Conservation (phyloP, 805 yeast genomes). For the Candida nitratophila region DNA sequence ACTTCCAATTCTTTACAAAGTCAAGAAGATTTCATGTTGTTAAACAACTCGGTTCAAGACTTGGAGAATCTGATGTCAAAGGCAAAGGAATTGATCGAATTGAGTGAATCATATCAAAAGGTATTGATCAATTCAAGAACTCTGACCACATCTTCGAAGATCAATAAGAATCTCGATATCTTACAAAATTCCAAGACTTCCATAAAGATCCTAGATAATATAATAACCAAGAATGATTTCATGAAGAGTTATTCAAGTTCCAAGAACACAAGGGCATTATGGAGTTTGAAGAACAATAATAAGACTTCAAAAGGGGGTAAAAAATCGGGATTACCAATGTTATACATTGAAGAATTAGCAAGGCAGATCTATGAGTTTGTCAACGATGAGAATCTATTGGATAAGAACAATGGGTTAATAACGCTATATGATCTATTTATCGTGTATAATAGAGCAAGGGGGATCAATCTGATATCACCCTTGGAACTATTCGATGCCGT, state of each 20-base stretch:
- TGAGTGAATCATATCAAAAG: slow-evolving; percentile 40
- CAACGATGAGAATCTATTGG: slow-evolving; percentile 33
- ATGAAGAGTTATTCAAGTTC: slow-evolving; percentile 14
- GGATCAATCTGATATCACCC: slow-evolving; percentile 64
- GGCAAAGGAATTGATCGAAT: slow-evolving; percentile 61
- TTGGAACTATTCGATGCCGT: slow-evolving; percentile 59
- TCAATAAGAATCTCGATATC: slow-evolving; percentile 18
- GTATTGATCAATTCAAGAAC: slow-evolving; percentile 11
- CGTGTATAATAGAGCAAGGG: slow-evolving; percentile 56
- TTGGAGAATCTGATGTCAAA: slow-evolving; percentile 69
- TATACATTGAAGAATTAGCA: slow-evolving; percentile 56
- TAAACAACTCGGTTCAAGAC: slow-evolving; percentile 68
- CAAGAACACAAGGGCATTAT: slow-evolving; percentile 14
- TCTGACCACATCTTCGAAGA: neutral
- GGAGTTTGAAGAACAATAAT: neutral
- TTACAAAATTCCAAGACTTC: slow-evolving; percentile 23
- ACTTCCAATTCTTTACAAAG: slow-evolving; percentile 46
- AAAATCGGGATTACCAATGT: slow-evolving; percentile 10
- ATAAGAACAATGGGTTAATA: slow-evolving; percentile 49
- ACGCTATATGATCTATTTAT: slow-evolving; percentile 59
- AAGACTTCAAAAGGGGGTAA: slow-evolving; percentile 2
- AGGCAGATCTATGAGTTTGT: slow-evolving; percentile 75
- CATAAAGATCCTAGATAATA: slow-evolving; percentile 18
- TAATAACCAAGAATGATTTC: slow-evolving; percentile 22
- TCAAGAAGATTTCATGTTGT: slow-evolving; percentile 49